Evolutionary conservation across 257 asterid species (phyloP), one percentile per base, ranked within the genome.

Genomic region (Cruciata laevipes): DNA sequence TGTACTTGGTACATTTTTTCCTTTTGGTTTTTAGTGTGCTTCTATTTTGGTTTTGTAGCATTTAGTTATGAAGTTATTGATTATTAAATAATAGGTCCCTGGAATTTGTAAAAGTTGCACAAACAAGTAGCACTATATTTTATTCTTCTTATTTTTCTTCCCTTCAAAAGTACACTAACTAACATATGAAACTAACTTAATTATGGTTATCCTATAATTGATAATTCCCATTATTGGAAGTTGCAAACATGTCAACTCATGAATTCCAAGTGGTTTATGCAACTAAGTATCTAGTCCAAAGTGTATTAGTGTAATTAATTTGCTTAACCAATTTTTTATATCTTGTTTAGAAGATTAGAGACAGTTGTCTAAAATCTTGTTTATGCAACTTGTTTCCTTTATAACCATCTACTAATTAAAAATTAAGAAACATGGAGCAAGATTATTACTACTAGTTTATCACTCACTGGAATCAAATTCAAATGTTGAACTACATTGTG

Each of bases 171-270:
- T 58, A 58, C 63, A 58, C 35, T 58, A 23, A 55, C 61, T 58
- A 13, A 23, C 31, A 56, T 56, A 56, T 21, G 20, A 47, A 27
- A 56, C 13, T n/a, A 24, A 16, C 63, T 24, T 24, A 58, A 11
- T 17, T 47, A 47, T 24, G 32, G 63, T 58, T 25, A 6, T 25
- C 32, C n/a, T n/a, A n/a, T n/a, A n/a, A n/a, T n/a, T n/a, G n/a
- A n/a, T n/a, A n/a, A n/a, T n/a, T n/a, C n/a, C 63, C 63, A 58
- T 8, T 58, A 6, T 58, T 58, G 63, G 63, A 58, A 58, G 30
- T 58, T 58, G n/a, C 37, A 58, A 24, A 23, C 11, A 18, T 11
- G 63, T 58, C 35, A 58, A 23, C 30, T 24, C 25, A 27, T 3
- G n/a, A 58, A 58, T 58, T 58, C 63, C 63, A 24, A 58, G 35